Evolutionary conservation across 768 basidiomycete species (phyloP).

Genomic region (Boletus edulis): DNA sequence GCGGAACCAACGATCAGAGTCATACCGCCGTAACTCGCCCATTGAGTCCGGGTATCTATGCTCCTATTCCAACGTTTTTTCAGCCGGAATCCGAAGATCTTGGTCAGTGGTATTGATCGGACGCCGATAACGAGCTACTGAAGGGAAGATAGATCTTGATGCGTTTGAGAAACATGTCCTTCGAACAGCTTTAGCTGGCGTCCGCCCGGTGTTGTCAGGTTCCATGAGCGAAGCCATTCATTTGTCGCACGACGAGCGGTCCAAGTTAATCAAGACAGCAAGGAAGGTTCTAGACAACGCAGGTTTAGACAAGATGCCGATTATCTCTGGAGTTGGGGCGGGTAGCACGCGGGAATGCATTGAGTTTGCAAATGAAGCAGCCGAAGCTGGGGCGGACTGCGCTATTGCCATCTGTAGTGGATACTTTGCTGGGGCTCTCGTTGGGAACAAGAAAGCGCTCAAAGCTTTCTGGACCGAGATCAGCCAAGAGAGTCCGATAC

Average conservation of each 20-base stretch:
- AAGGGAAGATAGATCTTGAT: conserved; percentile 47
- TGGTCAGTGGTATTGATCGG: conserved; percentile 46
- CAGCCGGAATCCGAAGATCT: conserved; percentile 72
- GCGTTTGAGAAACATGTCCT: conserved; percentile 68
- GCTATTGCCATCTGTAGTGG: conserved; percentile 84
- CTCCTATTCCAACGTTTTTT: conserved; percentile 89
- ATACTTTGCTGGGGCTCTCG: conserved; percentile 80
- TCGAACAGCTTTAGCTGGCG: conserved; percentile 61
- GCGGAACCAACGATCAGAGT: conserved; percentile 20
- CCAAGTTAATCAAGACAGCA: conserved; percentile 59
- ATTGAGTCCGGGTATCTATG: conserved; percentile 74
- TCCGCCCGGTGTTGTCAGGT: conserved; percentile 70
- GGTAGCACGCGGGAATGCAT: conserved; percentile 84
- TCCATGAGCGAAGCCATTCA: conserved; percentile 89
- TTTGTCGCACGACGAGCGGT: conserved; percentile 64
- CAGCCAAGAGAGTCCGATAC: conserved; percentile 75
- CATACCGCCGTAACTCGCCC: conserved; percentile 41
- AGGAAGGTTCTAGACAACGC: conserved; percentile 70
- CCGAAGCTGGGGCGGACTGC: conserved; percentile 82
- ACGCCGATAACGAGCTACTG: not conserved
- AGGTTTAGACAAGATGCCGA: conserved; percentile 55
- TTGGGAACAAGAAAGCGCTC: conserved; percentile 59
- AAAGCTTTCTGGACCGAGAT: conserved; percentile 81
- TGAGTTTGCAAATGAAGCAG: conserved; percentile 71
- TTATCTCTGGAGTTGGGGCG: conserved; percentile 82